Evolutionary conservation across 106 monocot genomes (phyloP).

Genomic region (Acanthochlamys bracteata): DNA sequence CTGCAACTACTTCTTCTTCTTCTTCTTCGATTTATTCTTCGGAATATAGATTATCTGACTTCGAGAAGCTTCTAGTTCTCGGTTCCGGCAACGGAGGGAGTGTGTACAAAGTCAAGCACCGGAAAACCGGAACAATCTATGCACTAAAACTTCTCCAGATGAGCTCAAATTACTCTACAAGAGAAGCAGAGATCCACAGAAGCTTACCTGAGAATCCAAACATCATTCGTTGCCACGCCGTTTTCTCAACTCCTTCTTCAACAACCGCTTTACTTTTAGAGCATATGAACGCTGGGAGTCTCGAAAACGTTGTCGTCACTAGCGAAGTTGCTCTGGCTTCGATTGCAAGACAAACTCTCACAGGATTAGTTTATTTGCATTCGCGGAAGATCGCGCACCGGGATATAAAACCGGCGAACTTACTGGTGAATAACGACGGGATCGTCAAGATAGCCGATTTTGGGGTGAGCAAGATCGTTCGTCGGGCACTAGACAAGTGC

Average conservation of each 20-base stretch:
- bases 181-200: conserved; percentile 54
- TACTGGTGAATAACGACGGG: conserved; percentile 22
- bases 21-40: conserved; percentile 4
- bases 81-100: conserved; percentile 86
- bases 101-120: conserved; percentile 83
- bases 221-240: conserved; percentile 31
- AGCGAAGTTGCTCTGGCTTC: conserved; percentile 36
- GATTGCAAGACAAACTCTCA: conserved; percentile 32
- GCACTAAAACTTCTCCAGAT: conserved; percentile 63
- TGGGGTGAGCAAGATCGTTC: conserved; percentile 55
- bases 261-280: conserved; percentile 39
- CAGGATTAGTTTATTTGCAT: conserved; percentile 48
- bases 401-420: conserved; percentile 30
- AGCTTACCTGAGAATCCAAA: conserved; percentile 34
- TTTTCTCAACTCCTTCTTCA: conserved; percentile 12
- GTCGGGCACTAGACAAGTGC: conserved; percentile 41
- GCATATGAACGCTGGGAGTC: conserved; percentile 29
- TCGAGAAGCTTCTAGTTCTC: conserved; percentile 62
- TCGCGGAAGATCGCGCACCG: conserved; percentile 26
- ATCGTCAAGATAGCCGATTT: conserved; percentile 74
- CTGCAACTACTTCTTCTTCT: conserved; percentile 6
- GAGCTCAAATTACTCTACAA: conserved; percentile 12
- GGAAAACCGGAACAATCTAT: conserved; percentile 28
- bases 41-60: conserved; percentile 47
- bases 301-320: conserved; percentile 17